Conservation (phyloP, 108 stramenopile species). For the Parietichytrium sp. region DNA sequence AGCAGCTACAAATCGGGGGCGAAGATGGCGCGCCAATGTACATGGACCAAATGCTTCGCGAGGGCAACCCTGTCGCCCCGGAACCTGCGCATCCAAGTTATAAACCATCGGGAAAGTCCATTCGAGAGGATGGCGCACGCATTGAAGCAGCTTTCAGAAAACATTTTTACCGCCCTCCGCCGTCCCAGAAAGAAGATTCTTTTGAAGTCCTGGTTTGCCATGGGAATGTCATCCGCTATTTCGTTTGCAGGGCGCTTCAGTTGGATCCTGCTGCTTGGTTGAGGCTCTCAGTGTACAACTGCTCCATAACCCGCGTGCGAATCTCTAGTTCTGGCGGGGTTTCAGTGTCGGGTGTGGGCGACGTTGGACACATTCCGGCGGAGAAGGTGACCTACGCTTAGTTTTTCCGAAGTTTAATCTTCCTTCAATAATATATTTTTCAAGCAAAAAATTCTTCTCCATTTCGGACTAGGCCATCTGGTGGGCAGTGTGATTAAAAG, state of each 20-base stretch:
- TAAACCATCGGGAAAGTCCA: background rate
- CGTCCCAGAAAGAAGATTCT: conserved; percentile 62
- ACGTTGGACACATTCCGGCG: conserved; percentile 6
- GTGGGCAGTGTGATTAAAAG: no score
- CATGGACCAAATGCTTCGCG: background rate
- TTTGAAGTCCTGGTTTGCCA: conserved; percentile 90
- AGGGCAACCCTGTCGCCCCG: background rate
- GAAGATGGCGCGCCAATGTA: background rate
- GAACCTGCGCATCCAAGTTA: background rate
- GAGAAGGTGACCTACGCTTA: conserved; percentile 15
- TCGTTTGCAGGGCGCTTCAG: conserved; percentile 82
- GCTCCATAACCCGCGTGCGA: conserved; percentile 76
- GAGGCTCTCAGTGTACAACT: conserved; percentile 82
- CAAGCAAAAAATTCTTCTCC: no score
- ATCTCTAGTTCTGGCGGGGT: conserved; percentile 79
- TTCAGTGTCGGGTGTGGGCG: conserved; percentile 56
- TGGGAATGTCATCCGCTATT: conserved; percentile 92
- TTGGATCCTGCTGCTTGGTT: conserved; percentile 87
- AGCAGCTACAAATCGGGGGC: background rate
- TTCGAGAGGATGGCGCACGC: conserved; percentile 52
- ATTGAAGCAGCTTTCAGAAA: conserved; percentile 80
- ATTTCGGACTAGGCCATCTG: no score
- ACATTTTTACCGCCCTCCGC: conserved; percentile 75
- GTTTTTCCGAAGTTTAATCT: no score
- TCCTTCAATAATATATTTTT: no score